Percentiles rank a stretch among this genome's conserved stretches.
phyloP scores from a whole-genome alignment of 768 basidiomycete species.

The Russula foetens region DNA sequence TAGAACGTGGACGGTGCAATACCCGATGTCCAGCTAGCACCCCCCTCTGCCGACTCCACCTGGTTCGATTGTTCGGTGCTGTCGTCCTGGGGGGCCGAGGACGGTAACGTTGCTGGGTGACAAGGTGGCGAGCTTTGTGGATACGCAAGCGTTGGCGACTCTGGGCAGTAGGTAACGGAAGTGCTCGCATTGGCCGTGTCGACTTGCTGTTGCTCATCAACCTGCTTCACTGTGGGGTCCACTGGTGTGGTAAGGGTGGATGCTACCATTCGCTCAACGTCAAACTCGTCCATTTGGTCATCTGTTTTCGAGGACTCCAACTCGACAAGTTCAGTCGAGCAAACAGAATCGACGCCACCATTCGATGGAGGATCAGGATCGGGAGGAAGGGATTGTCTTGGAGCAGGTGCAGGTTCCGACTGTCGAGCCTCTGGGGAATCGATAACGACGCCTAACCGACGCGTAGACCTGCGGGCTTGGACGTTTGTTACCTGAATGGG shows the following conservation, averaged over 20 bases:
- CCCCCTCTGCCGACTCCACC: background rate
- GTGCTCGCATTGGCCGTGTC: background rate
- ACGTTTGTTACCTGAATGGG: conserved; percentile 19
- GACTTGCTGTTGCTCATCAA: background rate
- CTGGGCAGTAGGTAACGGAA: background rate
- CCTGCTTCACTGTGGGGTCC: background rate
- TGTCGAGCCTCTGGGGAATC: background rate
- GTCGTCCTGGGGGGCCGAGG: background rate
- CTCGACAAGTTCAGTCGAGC: background rate
- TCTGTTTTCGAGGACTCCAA: conserved; percentile 12
- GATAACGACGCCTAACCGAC: background rate
- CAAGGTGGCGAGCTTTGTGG: background rate
- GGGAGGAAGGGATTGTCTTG: background rate
- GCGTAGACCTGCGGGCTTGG: conserved; percentile 13
- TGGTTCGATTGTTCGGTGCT: background rate
- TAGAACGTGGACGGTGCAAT: conserved; percentile 10
- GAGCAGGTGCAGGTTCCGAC: background rate
- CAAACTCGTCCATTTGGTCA: conserved; percentile 12
- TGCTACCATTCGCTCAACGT: conserved; percentile 18
- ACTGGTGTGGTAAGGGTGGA: background rate
- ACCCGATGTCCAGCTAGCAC: background rate
- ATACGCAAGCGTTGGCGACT: conserved; percentile 4
- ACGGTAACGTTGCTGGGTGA: background rate
- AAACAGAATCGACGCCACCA: background rate
- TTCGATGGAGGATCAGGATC: conserved; percentile 7